A percentile compares a stretch with the other conserved stretches of the same genome.
Evolutionary conservation across 129 eudicot genomes (phyloP).

Genomic region (Gnaphalium uliginosum): DNA sequence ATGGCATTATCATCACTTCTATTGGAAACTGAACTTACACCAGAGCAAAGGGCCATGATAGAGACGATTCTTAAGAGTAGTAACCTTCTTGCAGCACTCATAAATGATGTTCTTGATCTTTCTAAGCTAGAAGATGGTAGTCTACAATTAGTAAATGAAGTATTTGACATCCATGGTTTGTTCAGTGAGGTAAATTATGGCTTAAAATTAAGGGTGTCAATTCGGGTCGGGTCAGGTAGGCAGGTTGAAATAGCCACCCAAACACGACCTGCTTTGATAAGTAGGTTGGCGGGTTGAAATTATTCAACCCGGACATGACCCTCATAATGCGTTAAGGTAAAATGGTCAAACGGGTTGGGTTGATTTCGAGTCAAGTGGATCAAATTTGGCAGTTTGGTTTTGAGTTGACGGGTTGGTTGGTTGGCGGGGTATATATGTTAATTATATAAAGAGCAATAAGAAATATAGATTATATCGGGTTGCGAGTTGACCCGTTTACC

Average conservation of each 20-base stretch:
- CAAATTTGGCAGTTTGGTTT: neutral
- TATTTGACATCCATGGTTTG: conserved; percentile 42
- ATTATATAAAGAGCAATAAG: no score
- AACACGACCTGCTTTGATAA: neutral
- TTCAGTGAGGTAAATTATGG: conserved; percentile 41
- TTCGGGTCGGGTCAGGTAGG: neutral
- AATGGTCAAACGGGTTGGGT: neutral
- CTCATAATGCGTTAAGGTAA: neutral
- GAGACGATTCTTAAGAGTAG: conserved; percentile 58
- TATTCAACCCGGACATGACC: neutral
- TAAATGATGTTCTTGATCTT: conserved; percentile 54
- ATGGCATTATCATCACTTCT: conserved; percentile 51
- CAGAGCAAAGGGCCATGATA: conserved; percentile 53
- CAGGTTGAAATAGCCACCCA: neutral
- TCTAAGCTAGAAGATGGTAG: conserved; percentile 60
- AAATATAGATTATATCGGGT: no score
- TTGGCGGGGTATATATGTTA: no score
- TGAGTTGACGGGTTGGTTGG: no score
- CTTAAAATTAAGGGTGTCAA: neutral
- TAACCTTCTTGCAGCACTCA: conserved; percentile 51
- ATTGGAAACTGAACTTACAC: conserved; percentile 48
- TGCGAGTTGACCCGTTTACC: no score
- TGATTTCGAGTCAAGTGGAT: neutral
- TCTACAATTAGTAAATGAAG: conserved; percentile 36
- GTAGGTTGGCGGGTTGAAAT: neutral